phyloP scores from a whole-genome alignment of 345 rosid species.

The Bruguiera parviflora region DNA sequence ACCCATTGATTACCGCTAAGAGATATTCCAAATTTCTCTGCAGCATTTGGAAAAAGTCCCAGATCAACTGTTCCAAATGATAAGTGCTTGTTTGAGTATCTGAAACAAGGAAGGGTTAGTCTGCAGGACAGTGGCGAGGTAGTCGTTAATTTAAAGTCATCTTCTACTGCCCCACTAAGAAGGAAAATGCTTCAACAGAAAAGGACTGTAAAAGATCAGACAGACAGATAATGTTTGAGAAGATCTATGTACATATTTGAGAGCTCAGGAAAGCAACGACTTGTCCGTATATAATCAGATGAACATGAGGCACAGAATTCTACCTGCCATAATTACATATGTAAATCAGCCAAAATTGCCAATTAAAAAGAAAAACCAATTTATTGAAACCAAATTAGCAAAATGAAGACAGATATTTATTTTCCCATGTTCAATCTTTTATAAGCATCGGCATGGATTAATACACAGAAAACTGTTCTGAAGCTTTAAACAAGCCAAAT shows the following conservation, averaged over 20 bases:
- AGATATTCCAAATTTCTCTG: constrained; percentile 83
- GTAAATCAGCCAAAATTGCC: neutral
- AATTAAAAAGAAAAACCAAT: neutral
- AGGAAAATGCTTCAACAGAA: too few species aligned
- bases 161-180: too few species aligned
- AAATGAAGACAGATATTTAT: neutral
- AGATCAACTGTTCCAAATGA: constrained; percentile 86
- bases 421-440: constrained; percentile 2
- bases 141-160: too few species aligned
- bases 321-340: constrained; percentile 47
- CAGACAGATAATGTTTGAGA: neutral
- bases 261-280: constrained; percentile 76
- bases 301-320: constrained; percentile 61
- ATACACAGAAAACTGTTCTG: neutral
- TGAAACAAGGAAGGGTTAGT: constrained; percentile 23
- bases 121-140: neutral
- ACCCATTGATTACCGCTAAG: constrained; percentile 47
- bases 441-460: neutral
- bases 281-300: constrained; percentile 56
- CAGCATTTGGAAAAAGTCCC: constrained; percentile 88
- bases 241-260: constrained; percentile 54
- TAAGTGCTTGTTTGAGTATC: constrained; percentile 77
- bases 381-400: neutral
- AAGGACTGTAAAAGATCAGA: neutral
- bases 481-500: neutral